Conservation (phyloP, 176 grass and related monocot species). For the Zea mays region DNA sequence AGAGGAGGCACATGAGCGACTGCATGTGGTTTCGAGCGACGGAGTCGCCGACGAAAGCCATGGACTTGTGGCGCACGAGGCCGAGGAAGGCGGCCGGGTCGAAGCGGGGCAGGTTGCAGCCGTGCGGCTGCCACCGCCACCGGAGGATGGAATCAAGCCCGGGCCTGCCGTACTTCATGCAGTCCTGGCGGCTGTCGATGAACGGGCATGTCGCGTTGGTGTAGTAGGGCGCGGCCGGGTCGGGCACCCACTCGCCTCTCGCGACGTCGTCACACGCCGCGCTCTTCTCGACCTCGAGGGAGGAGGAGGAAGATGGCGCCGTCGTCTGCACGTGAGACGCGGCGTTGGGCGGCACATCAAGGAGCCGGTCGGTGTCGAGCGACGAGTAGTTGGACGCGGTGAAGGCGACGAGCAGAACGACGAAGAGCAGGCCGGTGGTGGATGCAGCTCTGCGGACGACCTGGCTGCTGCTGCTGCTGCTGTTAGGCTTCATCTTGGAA, state of each 20-base stretch:
- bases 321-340: neutral
- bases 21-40: constrained; percentile 71
- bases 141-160: constrained; percentile 45
- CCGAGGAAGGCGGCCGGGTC: constrained; percentile 53
- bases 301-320: neutral
- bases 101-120: constrained; percentile 66
- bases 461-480: neutral
- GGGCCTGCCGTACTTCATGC: constrained; percentile 69
- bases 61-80: constrained; percentile 49
- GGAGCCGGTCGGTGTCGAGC: constrained; percentile 10
- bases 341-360: neutral
- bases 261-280: constrained; percentile 40
- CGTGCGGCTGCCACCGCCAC: constrained; percentile 61
- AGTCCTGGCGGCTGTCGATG: constrained; percentile 67
- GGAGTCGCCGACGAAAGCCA: constrained; percentile 74
- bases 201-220: constrained; percentile 64
- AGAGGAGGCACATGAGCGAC: constrained; percentile 70
- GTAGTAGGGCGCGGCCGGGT: constrained; percentile 51
- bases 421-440: constrained; percentile 36
- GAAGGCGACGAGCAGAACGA: constrained; percentile 42
- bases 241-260: constrained; percentile 47
- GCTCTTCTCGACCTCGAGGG: neutral
- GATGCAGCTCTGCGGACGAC: constrained; percentile 32
- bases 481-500: constrained; percentile 25
- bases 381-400: constrained; percentile 39